Evolutionary conservation across 805 yeast genomes (phyloP).

Genomic region (Candida coquimbonensis): DNA sequence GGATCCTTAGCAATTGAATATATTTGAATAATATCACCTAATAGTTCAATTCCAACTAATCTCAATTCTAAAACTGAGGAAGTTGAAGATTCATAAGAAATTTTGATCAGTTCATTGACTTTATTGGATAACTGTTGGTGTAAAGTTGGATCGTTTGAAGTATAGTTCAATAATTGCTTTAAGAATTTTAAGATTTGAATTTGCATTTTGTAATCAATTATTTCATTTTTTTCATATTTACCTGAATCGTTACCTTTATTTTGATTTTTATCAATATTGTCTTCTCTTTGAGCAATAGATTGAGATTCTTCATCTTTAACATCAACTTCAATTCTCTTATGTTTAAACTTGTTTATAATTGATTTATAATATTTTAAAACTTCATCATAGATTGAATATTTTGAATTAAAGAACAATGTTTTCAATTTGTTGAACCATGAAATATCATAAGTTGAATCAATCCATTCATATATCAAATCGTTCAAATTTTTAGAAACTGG

Average conservation of each 20-base stretch:
- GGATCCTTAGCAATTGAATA: conserved; percentile 65
- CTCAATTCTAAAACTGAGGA: conserved; percentile 57
- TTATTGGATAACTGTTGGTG: conserved; percentile 35
- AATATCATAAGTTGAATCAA: conserved; percentile 39
- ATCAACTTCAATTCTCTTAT: conserved; percentile 27
- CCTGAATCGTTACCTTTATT: conserved; percentile 4
- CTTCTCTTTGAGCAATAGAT: conserved; percentile 28
- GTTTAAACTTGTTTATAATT: conserved; percentile 30
- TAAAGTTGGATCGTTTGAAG: conserved; percentile 32
- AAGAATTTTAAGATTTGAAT: conserved; percentile 37
- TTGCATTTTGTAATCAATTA: conserved; percentile 52
- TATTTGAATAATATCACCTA: conserved; percentile 54
- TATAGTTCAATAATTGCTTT: conserved; percentile 33
- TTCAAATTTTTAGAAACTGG: conserved; percentile 38
- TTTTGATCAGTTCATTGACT: conserved; percentile 61
- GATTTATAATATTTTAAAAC: conserved; percentile 35
- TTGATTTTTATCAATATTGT: conserved; percentile 11
- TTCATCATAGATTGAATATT: conserved; percentile 34
- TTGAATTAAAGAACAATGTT: conserved; percentile 39
- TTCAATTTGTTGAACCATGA: conserved; percentile 58
- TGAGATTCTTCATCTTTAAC: conserved; percentile 43
- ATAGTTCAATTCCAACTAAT: conserved; percentile 55
- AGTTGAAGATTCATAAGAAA: conserved; percentile 78
- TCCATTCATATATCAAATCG: conserved; percentile 51
- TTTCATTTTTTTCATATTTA: conserved; percentile 32